Evolutionary conservation across 2,329 filamentous ascomycete species (phyloP), one percentile per base, ranked within the genome.

Genomic region (Boeremia exigua): DNA sequence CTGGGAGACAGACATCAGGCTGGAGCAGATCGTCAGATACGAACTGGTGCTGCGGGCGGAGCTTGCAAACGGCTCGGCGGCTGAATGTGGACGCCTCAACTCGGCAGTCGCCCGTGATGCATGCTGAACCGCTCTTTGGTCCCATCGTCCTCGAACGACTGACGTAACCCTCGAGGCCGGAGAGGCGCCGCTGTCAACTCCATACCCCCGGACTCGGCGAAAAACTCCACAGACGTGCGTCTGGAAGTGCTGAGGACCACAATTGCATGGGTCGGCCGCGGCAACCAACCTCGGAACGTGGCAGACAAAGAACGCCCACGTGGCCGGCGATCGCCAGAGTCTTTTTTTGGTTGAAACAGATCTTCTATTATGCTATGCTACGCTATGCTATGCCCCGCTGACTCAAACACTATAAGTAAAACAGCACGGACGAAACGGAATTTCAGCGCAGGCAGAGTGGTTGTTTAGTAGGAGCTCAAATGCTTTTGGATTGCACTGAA

Each of bases 401-500:
- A 30, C 53, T 56, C 42, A 49, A 53, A 17, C 38, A 48, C 32
- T 40, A 51, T 25, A 10, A 47, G 27, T 28, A 42, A 47, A 37
- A 36, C 42, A 56, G 17, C n/a, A 2, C 42, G 15, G 38, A 48
- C 25, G 30, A 11, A 40, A 44, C 29, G 23, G 28, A 28, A 46
- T 23, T 32, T 47, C 36, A 42, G 36, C n/a, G n/a, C 12, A 43
- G 11, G 42, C 32, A 32, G 39, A 36, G 15, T 29, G 12, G 29
- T 34, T 36, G 11, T 50, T 37, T 17, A 50, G 47, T 47, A 50
- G 32, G 23, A 44, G 56, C 28, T 48, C 56, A 48, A 47, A 61
- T 61, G 47, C 59, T 42, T 59, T 66, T 66, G 50, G 59, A 63
- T 59, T 62, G 59, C 58, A 61, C 45, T 44, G 49, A 49, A 48